Conservation (phyloP, 208 protist species). For the Trypanosomatidae sp. region DNA sequence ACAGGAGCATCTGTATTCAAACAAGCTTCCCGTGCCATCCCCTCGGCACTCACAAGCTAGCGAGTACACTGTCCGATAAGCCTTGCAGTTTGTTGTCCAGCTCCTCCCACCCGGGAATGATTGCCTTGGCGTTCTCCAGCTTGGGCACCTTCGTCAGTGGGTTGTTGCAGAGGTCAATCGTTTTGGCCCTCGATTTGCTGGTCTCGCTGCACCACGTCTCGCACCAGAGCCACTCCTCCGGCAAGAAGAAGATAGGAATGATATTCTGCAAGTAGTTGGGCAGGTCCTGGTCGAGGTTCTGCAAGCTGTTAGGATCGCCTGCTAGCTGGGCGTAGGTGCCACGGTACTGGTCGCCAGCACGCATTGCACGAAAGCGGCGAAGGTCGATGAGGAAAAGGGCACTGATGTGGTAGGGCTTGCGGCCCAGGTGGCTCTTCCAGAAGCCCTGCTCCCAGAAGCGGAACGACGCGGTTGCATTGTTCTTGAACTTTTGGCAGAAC, state of each 20-base stretch:
- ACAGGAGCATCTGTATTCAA: background rate
- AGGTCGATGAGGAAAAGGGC: conserved; percentile 98
- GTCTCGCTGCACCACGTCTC: conserved; percentile 97
- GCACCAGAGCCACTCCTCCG: conserved; percentile 99
- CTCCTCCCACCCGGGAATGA: conserved; percentile 91
- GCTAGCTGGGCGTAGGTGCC: conserved; percentile 88
- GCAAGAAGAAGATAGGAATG: conserved; percentile 96
- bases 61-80: conserved; percentile 26
- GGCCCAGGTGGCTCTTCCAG: conserved; percentile 95
- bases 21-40: background rate
- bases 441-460: conserved; percentile 94
- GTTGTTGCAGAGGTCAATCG: conserved; percentile 98
- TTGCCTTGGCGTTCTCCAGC: conserved; percentile 89
- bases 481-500: conserved; percentile 93
- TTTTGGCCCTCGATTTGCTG: conserved; percentile 94
- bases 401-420: conserved; percentile 97
- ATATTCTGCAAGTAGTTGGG: conserved; percentile 96
- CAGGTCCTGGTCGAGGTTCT: conserved; percentile 95
- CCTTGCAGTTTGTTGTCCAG: conserved; percentile 80
- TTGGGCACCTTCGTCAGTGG: conserved; percentile 96
- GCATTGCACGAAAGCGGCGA: conserved; percentile 76
- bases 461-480: conserved; percentile 92
- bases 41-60: background rate
- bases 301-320: conserved; percentile 91
- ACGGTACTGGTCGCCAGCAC: conserved; percentile 93